Evolutionary conservation across 2,329 filamentous ascomycete genomes (phyloP).

Genomic region (Ascochyta fabae): DNA sequence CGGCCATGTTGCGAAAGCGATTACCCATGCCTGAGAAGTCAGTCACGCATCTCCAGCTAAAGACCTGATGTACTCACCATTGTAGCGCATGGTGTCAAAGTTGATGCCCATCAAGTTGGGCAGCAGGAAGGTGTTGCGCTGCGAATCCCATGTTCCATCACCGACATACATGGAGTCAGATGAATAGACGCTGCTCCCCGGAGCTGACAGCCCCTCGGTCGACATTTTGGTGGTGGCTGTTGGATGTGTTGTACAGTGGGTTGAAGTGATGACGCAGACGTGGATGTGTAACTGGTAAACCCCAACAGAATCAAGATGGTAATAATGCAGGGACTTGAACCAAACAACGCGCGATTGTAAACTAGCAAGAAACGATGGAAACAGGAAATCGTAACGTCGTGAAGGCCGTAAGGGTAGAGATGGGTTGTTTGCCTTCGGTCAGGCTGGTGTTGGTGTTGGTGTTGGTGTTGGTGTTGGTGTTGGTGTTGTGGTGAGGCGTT

Average conservation of each 20-base stretch:
- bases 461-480: conserved; percentile 31
- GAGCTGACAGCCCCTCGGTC: conserved; percentile 62
- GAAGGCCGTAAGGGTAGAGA: conserved; percentile 28
- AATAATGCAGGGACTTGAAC: conserved; percentile 16
- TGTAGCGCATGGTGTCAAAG: conserved; percentile 83
- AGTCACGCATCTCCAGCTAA: conserved; percentile 8
- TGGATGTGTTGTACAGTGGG: background rate
- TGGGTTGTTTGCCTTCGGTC: conserved; percentile 21
- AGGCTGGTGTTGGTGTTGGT: conserved; percentile 34
- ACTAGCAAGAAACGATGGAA: conserved; percentile 17
- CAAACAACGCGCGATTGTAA: conserved; percentile 17
- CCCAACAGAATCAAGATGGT: conserved; percentile 1
- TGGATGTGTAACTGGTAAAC: conserved; percentile 18
- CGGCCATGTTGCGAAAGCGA: conserved; percentile 70
- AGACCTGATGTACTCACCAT: conserved; percentile 62
- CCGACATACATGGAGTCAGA: conserved; percentile 78
- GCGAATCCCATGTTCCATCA: conserved; percentile 83
- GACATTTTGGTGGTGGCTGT: conserved; percentile 32
- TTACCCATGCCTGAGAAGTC: conserved; percentile 76
- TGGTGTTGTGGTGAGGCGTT: conserved; percentile 13
- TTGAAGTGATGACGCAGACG: conserved; percentile 12
- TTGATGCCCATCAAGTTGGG: conserved; percentile 79
- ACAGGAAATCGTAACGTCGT: conserved; percentile 42
- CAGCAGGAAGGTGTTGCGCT: conserved; percentile 77
- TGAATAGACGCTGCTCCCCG: conserved; percentile 75